Percentiles rank a stretch among this genome's conserved stretches.
phyloP scores from a whole-genome alignment of 306 rosid genomes.

The Medicago lupulina region DNA sequence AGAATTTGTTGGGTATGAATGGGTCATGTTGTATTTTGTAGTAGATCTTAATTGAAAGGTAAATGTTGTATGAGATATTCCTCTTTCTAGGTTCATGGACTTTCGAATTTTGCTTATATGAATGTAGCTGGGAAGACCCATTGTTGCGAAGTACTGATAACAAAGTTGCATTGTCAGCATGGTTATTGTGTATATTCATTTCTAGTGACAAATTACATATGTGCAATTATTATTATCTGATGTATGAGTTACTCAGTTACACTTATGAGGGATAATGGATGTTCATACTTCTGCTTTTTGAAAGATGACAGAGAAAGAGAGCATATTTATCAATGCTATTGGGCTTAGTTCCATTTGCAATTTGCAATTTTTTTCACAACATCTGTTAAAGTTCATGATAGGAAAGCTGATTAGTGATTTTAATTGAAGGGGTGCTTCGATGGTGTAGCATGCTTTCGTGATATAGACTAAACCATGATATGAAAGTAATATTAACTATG shows the following conservation, averaged over 20 bases:
- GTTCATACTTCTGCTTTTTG: neutral
- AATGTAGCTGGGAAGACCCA: neutral
- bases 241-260: neutral
- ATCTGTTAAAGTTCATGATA: conserved; percentile 21
- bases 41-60: conserved; percentile 12
- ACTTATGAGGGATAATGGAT: neutral
- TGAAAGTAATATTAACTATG: conserved; percentile 3
- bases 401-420: conserved; percentile 31
- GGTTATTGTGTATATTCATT: conserved; percentile 7
- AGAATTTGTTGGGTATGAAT: conserved; percentile 22
- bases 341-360: neutral
- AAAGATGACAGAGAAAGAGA: neutral
- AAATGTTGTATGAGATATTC: neutral
- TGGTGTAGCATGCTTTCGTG: conserved; percentile 13
- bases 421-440: conserved; percentile 12
- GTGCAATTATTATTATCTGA: conserved; percentile 1
- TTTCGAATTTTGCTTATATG: conserved; percentile 16
- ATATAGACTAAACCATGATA: conserved; percentile 10
- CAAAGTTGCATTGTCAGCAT: conserved; percentile 19
- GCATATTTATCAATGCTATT: conserved; percentile 25
- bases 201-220: conserved; percentile 1
- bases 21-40: conserved; percentile 13
- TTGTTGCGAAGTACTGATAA: neutral
- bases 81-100: neutral
- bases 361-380: neutral